These are phyloP conservation scores for Euclidium syriacum DNA, from an alignment of 345 rosid genomes.

Conservation along the genomic window DNA sequence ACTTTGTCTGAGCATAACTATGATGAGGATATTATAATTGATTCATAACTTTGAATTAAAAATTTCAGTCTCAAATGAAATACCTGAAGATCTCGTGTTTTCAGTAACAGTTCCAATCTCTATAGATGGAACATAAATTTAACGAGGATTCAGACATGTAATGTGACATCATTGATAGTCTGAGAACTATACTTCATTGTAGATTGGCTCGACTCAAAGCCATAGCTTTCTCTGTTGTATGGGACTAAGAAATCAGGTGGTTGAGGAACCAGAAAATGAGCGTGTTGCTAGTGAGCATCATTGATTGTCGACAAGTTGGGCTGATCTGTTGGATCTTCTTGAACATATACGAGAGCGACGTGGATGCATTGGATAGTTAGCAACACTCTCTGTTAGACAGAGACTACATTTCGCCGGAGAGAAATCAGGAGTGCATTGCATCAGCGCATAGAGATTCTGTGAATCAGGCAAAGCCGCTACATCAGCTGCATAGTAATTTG, in stretches of 20 bases:
- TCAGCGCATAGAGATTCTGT: slow-evolving; percentile 18
- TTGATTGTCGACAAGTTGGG: background rate
- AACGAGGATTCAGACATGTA: too few relatives aligned
- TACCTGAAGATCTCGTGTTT: too few relatives aligned
- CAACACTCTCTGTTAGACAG: slow-evolving; percentile 27
- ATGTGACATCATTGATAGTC: too few relatives aligned
- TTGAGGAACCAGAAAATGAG: background rate
- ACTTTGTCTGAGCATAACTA: too few relatives aligned
- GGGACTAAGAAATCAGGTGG: background rate
- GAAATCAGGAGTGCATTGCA: slow-evolving; percentile 45
- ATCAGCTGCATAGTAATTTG: slow-evolving; percentile 29
- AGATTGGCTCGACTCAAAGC: background rate
- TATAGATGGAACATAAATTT: too few relatives aligned
- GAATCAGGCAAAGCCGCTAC: background rate
- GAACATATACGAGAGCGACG: background rate
- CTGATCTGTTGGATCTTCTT: background rate
- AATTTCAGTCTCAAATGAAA: too few relatives aligned
- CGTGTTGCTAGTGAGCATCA: background rate
- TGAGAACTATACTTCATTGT: background rate
- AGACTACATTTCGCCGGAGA: slow-evolving; percentile 12
- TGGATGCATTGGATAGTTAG: background rate
- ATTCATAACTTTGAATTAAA: too few relatives aligned
- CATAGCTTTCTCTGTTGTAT: background rate
- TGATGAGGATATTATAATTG: too few relatives aligned
- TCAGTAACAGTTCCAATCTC: too few relatives aligned